Percentiles rank a stretch among this genome's conserved stretches.
phyloP scores from a whole-genome alignment of 768 basidiomycete species.

The Suillus spraguei region DNA sequence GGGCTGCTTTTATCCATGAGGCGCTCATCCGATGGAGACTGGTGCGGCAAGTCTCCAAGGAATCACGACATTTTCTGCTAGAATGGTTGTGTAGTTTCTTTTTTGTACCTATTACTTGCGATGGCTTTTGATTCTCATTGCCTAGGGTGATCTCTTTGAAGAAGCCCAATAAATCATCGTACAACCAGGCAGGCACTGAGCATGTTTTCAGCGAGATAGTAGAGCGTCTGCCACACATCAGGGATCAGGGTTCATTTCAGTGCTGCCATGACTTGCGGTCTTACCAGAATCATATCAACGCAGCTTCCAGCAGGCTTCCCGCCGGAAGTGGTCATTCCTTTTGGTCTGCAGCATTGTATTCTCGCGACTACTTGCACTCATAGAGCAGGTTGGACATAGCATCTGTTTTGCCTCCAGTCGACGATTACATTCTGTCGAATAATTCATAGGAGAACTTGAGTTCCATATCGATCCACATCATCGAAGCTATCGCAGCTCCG shows the following conservation, averaged over 20 bases:
- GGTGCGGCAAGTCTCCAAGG: neutral
- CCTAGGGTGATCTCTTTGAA: neutral
- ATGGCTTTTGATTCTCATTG: neutral
- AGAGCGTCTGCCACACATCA: neutral
- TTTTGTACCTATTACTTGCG: neutral
- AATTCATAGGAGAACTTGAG: neutral
- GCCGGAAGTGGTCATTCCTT: too few relatives aligned
- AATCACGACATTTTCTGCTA: neutral
- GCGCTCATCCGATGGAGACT: neutral
- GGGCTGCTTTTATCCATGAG: slow-evolving; percentile 9
- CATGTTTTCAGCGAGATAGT: neutral
- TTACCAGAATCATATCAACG: neutral
- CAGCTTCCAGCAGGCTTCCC: neutral
- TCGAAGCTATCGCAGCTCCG: neutral
- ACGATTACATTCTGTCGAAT: neutral
- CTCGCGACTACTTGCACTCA: neutral
- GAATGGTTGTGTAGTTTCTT: neutral
- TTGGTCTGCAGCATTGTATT: neutral
- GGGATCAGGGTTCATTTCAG: slow-evolving; percentile 3
- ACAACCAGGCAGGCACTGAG: neutral
- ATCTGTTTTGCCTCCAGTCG: neutral
- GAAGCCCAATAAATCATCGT: neutral
- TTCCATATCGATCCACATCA: neutral
- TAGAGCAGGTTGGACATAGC: neutral
- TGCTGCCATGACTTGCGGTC: neutral